Percentiles rank a stretch among this genome's conserved stretches.
phyloP scores from a whole-genome alignment of 73 alveolate species.

The Effrenium voratum region DNA sequence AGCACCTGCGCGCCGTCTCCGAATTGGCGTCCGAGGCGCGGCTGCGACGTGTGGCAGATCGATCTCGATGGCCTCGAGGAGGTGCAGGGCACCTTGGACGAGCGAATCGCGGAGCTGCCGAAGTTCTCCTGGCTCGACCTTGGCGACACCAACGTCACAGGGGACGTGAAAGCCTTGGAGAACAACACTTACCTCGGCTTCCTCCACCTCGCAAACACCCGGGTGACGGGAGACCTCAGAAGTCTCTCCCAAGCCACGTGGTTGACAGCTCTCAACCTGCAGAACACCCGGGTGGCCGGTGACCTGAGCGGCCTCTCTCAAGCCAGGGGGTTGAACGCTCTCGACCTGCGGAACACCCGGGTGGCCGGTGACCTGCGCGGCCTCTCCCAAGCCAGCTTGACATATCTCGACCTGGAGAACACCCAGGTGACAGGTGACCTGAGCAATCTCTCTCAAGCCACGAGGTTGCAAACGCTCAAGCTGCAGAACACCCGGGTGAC shows the following conservation, averaged over 20 bases:
- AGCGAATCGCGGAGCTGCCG: no score
- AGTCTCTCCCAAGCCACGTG: not conserved
- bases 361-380: not conserved
- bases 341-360: not conserved
- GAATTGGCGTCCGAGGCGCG: no score
- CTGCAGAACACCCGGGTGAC: not conserved
- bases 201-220: not conserved
- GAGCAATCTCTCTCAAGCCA: not conserved
- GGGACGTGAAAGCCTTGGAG: not conserved
- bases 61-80: no score
- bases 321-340: not conserved
- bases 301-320: not conserved
- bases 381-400: not conserved
- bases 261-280: not conserved
- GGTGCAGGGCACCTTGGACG: no score
- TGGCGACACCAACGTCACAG: not conserved
- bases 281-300: not conserved
- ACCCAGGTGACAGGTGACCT: conserved; percentile 6
- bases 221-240: not conserved
- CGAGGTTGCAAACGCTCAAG: not conserved
- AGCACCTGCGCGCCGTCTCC: no score
- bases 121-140: not conserved
- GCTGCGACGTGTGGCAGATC: no score
- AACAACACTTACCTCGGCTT: not conserved
- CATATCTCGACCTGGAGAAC: not conserved